phyloP scores from a whole-genome alignment of 176 grass and related monocot genomes.

The Chrysopogon serrulatus region DNA sequence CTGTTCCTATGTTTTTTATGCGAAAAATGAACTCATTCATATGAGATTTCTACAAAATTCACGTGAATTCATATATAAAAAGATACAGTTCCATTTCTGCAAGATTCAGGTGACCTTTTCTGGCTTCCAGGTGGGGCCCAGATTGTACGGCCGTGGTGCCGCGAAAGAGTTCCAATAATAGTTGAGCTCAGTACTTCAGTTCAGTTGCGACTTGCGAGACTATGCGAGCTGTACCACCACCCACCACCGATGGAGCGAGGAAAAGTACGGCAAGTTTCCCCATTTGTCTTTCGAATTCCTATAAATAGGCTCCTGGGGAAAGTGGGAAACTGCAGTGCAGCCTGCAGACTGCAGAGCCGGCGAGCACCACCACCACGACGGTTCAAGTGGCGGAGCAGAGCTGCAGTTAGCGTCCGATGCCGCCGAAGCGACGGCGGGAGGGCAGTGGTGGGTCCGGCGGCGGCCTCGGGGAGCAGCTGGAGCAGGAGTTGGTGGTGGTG shows the following conservation, averaged over 20 bases:
- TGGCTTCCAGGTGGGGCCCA: too few species aligned
- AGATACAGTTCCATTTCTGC: too few species aligned
- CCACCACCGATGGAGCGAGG: not conserved
- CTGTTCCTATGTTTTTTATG: too few species aligned
- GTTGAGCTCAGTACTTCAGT: too few species aligned
- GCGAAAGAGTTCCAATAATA: too few species aligned
- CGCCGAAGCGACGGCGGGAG: conserved; percentile 20
- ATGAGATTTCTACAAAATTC: too few species aligned
- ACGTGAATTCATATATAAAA: too few species aligned
- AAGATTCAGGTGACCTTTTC: too few species aligned
- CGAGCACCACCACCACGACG: not conserved
- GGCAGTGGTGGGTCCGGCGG: not conserved
- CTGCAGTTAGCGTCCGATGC: not conserved
- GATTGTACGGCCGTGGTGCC: too few species aligned
- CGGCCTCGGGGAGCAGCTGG: not conserved
- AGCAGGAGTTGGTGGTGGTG: not conserved
- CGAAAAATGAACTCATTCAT: too few species aligned
- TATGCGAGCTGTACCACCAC: too few species aligned
- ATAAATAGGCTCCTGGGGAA: not conserved
- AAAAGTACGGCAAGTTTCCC: not conserved
- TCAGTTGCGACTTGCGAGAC: too few species aligned
- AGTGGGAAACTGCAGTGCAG: not conserved
- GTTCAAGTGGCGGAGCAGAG: not conserved
- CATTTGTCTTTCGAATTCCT: not conserved
- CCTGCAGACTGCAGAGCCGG: not conserved